A percentile compares a stretch with the other conserved stretches of the same genome.
Conservation (phyloP, 192 early-diverging fungal species). For the Kappamyces sp. region DNA sequence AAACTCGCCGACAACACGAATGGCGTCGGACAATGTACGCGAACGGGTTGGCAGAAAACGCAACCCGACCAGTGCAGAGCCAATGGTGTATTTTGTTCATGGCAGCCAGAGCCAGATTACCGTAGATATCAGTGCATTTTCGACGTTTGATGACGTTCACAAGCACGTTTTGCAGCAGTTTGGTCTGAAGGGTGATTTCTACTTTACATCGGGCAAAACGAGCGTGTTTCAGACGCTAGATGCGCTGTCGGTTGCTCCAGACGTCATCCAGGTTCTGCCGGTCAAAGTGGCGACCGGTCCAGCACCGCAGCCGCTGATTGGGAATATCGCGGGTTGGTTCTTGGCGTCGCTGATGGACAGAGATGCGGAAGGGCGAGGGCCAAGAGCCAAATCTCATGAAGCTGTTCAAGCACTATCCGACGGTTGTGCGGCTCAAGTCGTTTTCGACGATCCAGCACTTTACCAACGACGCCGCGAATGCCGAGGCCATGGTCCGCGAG, state of each 20-base stretch:
- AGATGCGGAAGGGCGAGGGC: not conserved
- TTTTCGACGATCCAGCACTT: slow-evolving; percentile 11
- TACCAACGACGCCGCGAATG: slow-evolving; percentile 39
- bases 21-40: no score
- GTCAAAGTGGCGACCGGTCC: slow-evolving; percentile 12
- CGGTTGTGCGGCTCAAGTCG: slow-evolving; percentile 26
- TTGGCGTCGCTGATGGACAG: slow-evolving; percentile 10
- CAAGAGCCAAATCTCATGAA: not conserved
- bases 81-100: no score
- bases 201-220: slow-evolving; percentile 7
- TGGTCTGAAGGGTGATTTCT: not conserved
- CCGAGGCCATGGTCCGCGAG: slow-evolving; percentile 39
- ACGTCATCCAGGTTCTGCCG: slow-evolving; percentile 14
- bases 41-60: no score
- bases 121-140: no score
- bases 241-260: not conserved
- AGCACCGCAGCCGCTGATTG: slow-evolving; percentile 12
- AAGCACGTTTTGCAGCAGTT: not conserved
- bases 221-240: slow-evolving; percentile 6
- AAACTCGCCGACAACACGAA: no score
- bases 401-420: slow-evolving; percentile 36
- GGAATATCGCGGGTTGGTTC: slow-evolving; percentile 16
- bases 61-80: no score
- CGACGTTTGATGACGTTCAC: not conserved
- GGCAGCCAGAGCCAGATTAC: no score